Conservation (phyloP, 345 rosid genomes). For the Lenwebbia sp. region DNA sequence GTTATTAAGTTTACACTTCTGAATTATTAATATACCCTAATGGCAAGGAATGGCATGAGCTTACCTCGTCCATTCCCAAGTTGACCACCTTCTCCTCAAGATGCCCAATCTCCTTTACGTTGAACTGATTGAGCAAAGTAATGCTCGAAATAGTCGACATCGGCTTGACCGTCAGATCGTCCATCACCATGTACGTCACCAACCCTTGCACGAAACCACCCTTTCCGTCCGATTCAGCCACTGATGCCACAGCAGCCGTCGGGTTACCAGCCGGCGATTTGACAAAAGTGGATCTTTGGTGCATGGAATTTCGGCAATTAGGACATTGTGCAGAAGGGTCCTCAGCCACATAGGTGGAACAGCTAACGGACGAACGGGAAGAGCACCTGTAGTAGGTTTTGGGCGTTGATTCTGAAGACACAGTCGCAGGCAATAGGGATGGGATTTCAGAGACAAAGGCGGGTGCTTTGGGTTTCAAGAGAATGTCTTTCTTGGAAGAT, state of each 20-base stretch:
- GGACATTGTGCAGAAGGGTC: neutral
- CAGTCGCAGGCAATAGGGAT: too few species aligned
- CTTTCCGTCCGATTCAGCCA: neutral
- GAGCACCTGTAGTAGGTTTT: too few species aligned
- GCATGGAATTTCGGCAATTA: neutral
- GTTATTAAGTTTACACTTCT: too few species aligned
- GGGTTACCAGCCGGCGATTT: neutral
- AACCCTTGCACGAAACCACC: conserved; percentile 22
- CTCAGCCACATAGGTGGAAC: too few species aligned
- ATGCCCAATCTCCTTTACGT: neutral
- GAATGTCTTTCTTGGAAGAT: too few species aligned
- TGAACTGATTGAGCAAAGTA: conserved; percentile 10
- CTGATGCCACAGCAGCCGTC: neutral
- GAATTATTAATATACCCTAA: too few species aligned
- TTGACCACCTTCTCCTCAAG: conserved; percentile 10
- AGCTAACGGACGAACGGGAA: too few species aligned
- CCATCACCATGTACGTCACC: conserved; percentile 23
- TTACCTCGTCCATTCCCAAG: conserved; percentile 12
- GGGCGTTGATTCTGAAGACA: too few species aligned
- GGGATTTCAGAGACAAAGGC: too few species aligned
- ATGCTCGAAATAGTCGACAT: too few species aligned
- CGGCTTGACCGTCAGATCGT: conserved; percentile 12
- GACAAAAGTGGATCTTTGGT: accelerated
- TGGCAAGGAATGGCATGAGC: neutral
- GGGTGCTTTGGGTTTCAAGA: too few species aligned